Base-by-base conservation (phyloP, 495 filamentous ascomycete genomes). In the Parmelia sp. region DNA sequence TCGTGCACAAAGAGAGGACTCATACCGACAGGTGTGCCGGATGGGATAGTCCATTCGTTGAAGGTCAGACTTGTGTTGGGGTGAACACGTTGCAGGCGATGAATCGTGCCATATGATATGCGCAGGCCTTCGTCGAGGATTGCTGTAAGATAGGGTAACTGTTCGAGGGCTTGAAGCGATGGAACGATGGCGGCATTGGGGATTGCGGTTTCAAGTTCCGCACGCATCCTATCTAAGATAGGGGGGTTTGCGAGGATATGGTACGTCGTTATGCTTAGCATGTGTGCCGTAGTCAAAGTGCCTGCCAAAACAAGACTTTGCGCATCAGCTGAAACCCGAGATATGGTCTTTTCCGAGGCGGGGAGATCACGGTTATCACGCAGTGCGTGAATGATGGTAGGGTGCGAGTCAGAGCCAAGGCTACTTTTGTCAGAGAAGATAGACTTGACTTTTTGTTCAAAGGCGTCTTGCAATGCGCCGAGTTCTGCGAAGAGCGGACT, bases 101-200 rank as follows among this genome's bases (percentile, higher is more conserved):
- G 75, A 35, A 67, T 73, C 6, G 77, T 64, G 1, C 70, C 79
- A 10, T 74, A 73, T 25, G 36, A 58, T 11, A 66, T 25, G 35
- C 65, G 61, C 19, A 66, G 44, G 25, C 71, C 70, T 62, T 83
- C 80, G 27, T 78, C 69, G 57, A 82, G 72, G 27, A 78, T 68
- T n/a, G 75, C 79, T 10, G 68, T 66, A 4, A 79, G 60, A 36
- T 74, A 78, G 14, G 74, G 72, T 3, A 78, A 53, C 25, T 70
- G 68, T 61, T 79, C 77, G 17, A 77, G 60, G 2, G 62, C 37
- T 45, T 44, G 40, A 11, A 70, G 59, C 15, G 68, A 55, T n/a
- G n/a, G 15, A 65, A 62, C 19, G 60, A 42, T 58, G 19, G 51
- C 55, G 21, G 69, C n/a, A 55, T 67, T 62, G 6, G 67, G 64